phyloP scores from a whole-genome alignment of 371 early-diverging fungal species.

The Cokeromyces recurvatus region DNA sequence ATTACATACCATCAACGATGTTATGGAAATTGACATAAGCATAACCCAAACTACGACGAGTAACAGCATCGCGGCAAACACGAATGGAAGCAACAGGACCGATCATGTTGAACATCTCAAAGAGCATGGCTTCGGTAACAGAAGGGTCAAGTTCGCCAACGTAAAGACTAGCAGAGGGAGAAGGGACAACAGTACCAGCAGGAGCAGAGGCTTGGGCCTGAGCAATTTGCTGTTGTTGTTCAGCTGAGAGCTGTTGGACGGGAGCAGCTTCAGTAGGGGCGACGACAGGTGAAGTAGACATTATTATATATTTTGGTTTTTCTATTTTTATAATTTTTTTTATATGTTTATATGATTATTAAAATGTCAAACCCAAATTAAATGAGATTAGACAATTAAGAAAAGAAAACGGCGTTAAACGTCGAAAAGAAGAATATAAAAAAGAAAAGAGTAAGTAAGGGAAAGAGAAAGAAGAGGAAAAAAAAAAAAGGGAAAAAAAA shows the following conservation, averaged over 20 bases:
- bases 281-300: conserved; percentile 52
- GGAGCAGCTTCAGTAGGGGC: conserved; percentile 46
- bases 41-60: conserved; percentile 95
- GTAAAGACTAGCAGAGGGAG: conserved; percentile 76
- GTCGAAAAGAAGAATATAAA: conserved; percentile 24
- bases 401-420: conserved; percentile 26
- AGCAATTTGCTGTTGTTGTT: conserved; percentile 62
- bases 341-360: conserved; percentile 28
- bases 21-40: conserved; percentile 97
- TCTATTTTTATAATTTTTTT: conserved; percentile 44
- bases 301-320: conserved; percentile 40
- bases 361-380: conserved; percentile 18
- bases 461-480: conserved; percentile 4
- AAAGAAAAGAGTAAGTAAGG: conserved; percentile 17
- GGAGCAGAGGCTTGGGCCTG: conserved; percentile 47
- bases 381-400: conserved; percentile 24
- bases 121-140: conserved; percentile 96
- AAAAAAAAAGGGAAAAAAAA: background rate
- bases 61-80: conserved; percentile 97
- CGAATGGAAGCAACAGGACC: conserved; percentile 97
- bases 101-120: conserved; percentile 93
- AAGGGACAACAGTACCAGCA: conserved; percentile 40
- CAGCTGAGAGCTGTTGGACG: conserved; percentile 42
- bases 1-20: conserved; percentile 60
- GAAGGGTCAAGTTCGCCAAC: conserved; percentile 91